Conservation (phyloP, 2,329 filamentous ascomycete genomes). For the Colletotrichum tabaci region DNA sequence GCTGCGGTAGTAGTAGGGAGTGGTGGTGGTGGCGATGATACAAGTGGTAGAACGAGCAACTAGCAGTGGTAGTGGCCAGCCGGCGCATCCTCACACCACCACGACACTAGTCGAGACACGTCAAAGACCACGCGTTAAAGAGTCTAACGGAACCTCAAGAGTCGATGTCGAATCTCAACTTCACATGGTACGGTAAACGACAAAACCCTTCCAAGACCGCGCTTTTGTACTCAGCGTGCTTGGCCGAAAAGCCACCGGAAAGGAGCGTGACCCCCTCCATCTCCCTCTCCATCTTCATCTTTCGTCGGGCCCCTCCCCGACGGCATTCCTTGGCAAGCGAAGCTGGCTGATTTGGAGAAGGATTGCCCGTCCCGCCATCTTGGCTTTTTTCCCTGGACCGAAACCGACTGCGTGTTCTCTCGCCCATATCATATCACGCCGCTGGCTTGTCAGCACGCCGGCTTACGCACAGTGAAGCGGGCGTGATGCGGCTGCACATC, state of each 20-base stretch:
- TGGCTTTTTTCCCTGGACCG: background rate
- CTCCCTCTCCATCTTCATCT: too few relatives aligned
- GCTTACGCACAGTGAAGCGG: background rate
- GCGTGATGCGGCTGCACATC: background rate
- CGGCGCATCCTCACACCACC: background rate
- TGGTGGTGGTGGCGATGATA: too few relatives aligned
- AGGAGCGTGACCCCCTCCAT: background rate
- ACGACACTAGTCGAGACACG: background rate
- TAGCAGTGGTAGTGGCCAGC: background rate
- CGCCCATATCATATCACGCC: background rate
- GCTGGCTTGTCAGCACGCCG: constrained; percentile 9
- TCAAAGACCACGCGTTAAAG: too few relatives aligned
- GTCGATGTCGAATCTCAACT: too few relatives aligned
- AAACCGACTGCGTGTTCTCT: background rate
- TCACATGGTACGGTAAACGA: too few relatives aligned
- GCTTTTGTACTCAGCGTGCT: constrained; percentile 1
- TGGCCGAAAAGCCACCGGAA: constrained; percentile 12
- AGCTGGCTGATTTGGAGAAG: background rate
- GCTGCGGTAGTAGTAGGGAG: too few relatives aligned
- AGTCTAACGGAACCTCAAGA: too few relatives aligned
- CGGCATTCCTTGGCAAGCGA: constrained; percentile 6
- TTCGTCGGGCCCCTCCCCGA: background rate
- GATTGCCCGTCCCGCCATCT: constrained; percentile 9
- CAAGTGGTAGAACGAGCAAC: too few relatives aligned
- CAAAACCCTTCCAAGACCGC: too few relatives aligned